These are phyloP conservation scores for Wickerhamiella hasegawae DNA, from an alignment of 805 yeast genomes.

Conservation along the genomic window DNA sequence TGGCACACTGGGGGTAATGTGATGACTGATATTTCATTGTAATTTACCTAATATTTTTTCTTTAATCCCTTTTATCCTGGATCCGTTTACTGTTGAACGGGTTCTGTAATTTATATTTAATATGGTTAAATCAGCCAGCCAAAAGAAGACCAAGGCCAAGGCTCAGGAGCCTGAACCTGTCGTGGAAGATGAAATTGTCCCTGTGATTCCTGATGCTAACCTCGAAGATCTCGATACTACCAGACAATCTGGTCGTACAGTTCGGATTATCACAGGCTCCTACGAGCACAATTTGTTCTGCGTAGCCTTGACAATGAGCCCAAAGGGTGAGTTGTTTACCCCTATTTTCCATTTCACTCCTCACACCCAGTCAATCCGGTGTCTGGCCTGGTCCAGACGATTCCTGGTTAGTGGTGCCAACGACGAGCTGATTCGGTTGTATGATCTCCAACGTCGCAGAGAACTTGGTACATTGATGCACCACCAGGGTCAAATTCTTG, in stretches of 20 bases:
- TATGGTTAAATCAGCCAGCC: too few relatives aligned
- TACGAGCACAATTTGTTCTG: slow-evolving; percentile 88
- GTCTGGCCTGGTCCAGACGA: slow-evolving; percentile 67
- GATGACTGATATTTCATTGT: too few relatives aligned
- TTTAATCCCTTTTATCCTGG: too few relatives aligned
- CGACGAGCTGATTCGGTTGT: slow-evolving; percentile 88
- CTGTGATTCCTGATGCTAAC: slow-evolving; percentile 2
- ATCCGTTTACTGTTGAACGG: too few relatives aligned
- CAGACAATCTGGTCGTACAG: slow-evolving; percentile 5
- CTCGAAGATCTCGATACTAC: slow-evolving; percentile 3
- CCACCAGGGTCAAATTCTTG: slow-evolving; percentile 79
- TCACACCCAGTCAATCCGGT: slow-evolving; percentile 73
- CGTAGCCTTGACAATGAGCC: slow-evolving; percentile 51
- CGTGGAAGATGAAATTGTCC: too few relatives aligned
- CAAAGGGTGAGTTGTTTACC: slow-evolving; percentile 39
- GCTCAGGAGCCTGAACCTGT: too few relatives aligned
- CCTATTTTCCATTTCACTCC: slow-evolving; percentile 95
- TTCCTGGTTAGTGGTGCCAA: slow-evolving; percentile 87
- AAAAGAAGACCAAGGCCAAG: too few relatives aligned
- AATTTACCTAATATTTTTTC: too few relatives aligned
- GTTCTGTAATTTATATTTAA: too few relatives aligned
- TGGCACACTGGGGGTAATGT: too few relatives aligned
- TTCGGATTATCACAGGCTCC: slow-evolving; percentile 83
- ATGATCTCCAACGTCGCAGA: slow-evolving; percentile 83
- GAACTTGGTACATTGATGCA: slow-evolving; percentile 82